Percentiles rank a stretch among this genome's conserved stretches.
phyloP scores from a whole-genome alignment of 805 yeast species.

The Aciculoconidium aculeatum region DNA sequence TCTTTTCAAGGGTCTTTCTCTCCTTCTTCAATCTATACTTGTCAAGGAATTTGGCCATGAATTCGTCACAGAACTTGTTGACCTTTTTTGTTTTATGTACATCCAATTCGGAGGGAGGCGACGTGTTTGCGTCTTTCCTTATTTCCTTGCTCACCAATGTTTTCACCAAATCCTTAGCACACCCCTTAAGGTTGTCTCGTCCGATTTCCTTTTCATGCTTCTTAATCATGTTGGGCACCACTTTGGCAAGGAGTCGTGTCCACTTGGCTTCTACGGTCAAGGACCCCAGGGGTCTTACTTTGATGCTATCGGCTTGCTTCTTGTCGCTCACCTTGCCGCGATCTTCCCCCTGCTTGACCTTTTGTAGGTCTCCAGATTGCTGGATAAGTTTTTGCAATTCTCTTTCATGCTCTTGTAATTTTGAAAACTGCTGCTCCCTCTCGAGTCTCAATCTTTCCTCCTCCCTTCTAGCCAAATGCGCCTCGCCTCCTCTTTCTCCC shows the following conservation, averaged over 20 bases:
- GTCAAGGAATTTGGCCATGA: slow-evolving; percentile 60
- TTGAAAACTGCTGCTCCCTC: slow-evolving; percentile 27
- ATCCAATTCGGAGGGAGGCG: slow-evolving; percentile 52
- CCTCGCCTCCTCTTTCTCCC: slow-evolving; percentile 8
- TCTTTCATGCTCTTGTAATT: slow-evolving; percentile 29
- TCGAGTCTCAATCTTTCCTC: slow-evolving; percentile 29
- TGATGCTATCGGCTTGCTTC: slow-evolving; percentile 3
- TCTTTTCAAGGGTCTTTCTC: slow-evolving; percentile 11
- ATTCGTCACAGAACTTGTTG: slow-evolving; percentile 53
- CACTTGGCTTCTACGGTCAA: slow-evolving; percentile 27
- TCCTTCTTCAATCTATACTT: slow-evolving; percentile 40
- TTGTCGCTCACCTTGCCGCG: slow-evolving; percentile 6
- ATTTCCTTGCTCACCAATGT: slow-evolving; percentile 64
- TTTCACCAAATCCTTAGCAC: slow-evolving; percentile 75
- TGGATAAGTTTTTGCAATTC: slow-evolving; percentile 30
- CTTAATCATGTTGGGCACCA: slow-evolving; percentile 74
- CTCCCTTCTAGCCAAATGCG: slow-evolving; percentile 22
- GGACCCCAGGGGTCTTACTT: too few relatives aligned
- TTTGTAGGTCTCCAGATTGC: slow-evolving; percentile 15
- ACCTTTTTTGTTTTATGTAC: slow-evolving; percentile 66
- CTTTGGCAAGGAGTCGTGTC: slow-evolving; percentile 55
- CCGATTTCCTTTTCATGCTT: slow-evolving; percentile 63
- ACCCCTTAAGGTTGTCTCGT: slow-evolving; percentile 64
- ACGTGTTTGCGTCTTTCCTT: slow-evolving; percentile 34
- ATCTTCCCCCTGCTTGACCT: slow-evolving; percentile 1